Conservation (phyloP, 306 rosid species). For the Vigna radiata region DNA sequence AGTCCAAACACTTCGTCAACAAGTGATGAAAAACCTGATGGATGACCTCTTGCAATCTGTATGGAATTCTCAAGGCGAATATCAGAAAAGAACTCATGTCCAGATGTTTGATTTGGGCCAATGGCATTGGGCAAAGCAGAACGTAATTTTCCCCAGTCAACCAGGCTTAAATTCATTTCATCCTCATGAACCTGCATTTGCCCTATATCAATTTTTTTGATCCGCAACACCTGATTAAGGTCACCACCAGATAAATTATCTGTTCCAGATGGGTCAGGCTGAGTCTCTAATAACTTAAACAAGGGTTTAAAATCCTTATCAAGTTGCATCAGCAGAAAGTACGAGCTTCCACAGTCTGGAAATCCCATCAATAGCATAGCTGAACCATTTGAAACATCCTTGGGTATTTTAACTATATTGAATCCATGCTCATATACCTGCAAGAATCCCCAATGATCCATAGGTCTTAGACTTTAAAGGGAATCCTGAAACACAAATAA, state of each 20-base stretch:
- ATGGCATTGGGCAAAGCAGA: slow-evolving; percentile 59
- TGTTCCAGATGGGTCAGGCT: slow-evolving; percentile 67
- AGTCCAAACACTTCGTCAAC: slow-evolving; percentile 95
- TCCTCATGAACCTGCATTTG: slow-evolving; percentile 92
- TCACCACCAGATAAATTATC: slow-evolving; percentile 65
- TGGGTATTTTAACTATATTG: slow-evolving; percentile 79
- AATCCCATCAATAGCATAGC: slow-evolving; percentile 85
- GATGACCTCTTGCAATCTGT: slow-evolving; percentile 66
- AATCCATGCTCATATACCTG: slow-evolving; percentile 88
- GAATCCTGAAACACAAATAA: slow-evolving; percentile 22
- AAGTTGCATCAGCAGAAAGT: slow-evolving; percentile 85
- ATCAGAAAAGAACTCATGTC: slow-evolving; percentile 63
- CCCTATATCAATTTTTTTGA: slow-evolving; percentile 77
- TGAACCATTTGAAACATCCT: slow-evolving; percentile 73
- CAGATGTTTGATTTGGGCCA: slow-evolving; percentile 63
- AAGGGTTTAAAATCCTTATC: slow-evolving; percentile 92
- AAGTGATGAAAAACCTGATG: slow-evolving; percentile 88
- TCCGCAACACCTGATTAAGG: slow-evolving; percentile 64
- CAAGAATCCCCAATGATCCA: slow-evolving; percentile 48
- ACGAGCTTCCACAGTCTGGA: slow-evolving; percentile 91
- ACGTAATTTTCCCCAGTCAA: slow-evolving; percentile 73
- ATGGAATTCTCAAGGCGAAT: slow-evolving; percentile 60
- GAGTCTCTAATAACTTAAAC: slow-evolving; percentile 89
- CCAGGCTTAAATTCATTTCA: slow-evolving; percentile 83
- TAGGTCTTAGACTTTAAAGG: slow-evolving; percentile 20